These are phyloP conservation scores for Staphylotrichum longicolle DNA, from an alignment of 495 filamentous ascomycete species.

Conservation along the genomic window DNA sequence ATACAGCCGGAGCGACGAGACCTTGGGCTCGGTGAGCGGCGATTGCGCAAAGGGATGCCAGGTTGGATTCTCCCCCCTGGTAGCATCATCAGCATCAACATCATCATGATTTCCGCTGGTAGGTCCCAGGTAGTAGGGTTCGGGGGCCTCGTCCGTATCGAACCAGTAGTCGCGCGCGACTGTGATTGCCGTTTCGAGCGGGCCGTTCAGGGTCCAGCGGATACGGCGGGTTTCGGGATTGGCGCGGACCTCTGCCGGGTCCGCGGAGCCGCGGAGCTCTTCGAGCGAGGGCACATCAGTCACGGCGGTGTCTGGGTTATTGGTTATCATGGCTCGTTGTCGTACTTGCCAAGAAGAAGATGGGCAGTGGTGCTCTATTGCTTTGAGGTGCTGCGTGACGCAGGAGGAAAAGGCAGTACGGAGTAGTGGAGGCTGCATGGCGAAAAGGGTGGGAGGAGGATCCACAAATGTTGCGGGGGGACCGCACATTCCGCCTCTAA, in stretches of 20 bases:
- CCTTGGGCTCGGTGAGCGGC: constrained; percentile 23
- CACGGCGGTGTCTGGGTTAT: background rate
- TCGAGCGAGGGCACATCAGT: background rate
- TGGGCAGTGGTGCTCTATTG: too few relatives aligned
- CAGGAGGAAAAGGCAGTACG: too few relatives aligned
- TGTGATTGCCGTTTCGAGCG: constrained; percentile 21
- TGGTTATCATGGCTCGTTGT: background rate
- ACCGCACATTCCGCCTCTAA: too few relatives aligned
- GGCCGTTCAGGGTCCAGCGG: constrained; percentile 26
- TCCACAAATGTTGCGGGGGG: too few relatives aligned
- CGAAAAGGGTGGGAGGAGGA: too few relatives aligned
- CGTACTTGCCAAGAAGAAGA: too few relatives aligned
- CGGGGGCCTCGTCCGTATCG: constrained; percentile 14
- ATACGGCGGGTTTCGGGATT: constrained; percentile 11
- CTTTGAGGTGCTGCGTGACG: too few relatives aligned
- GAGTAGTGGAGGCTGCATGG: too few relatives aligned
- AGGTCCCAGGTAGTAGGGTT: constrained; percentile 7
- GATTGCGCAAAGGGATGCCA: constrained; percentile 22
- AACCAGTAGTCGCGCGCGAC: constrained; percentile 12
- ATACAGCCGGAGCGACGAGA: constrained; percentile 20
- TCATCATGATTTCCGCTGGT: background rate
- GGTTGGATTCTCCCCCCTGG: background rate
- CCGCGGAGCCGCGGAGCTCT: background rate
- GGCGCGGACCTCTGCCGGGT: constrained; percentile 2
- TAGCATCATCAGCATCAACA: too few relatives aligned